These are phyloP conservation scores for Hericium erinaceus DNA, from an alignment of 768 basidiomycete genomes.

Conservation along the genomic window DNA sequence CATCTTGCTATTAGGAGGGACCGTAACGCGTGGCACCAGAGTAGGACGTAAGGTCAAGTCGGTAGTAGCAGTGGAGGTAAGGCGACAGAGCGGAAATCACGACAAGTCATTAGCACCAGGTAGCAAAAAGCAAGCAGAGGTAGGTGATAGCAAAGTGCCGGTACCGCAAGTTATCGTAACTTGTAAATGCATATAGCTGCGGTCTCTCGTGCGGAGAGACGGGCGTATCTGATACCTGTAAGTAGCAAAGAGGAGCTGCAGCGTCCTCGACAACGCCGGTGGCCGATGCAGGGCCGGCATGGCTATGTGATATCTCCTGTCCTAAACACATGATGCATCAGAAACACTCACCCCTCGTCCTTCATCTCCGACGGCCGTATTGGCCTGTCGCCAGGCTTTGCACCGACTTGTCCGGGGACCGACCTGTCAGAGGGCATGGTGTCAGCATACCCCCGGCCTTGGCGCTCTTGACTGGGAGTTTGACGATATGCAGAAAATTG, in stretches of 20 bases:
- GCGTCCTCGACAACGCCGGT: not conserved
- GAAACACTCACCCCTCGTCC: conserved; percentile 88
- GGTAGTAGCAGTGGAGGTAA: conserved; percentile 10
- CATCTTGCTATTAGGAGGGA: conserved; percentile 77
- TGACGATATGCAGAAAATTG: conserved; percentile 59
- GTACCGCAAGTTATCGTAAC: conserved; percentile 12
- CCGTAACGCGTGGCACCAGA: conserved; percentile 12
- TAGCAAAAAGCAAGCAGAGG: conserved; percentile 11
- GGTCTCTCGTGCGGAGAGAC: not conserved
- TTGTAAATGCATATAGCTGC: conserved; percentile 13
- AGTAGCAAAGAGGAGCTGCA: conserved; percentile 6
- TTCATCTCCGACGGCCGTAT: conserved; percentile 88
- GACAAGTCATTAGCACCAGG: conserved; percentile 11
- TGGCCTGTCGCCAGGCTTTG: conserved; percentile 30
- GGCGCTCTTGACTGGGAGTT: conserved; percentile 55
- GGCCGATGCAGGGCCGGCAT: too few relatives aligned
- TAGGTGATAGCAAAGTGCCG: not conserved
- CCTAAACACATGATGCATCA: not conserved
- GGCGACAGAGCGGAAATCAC: not conserved
- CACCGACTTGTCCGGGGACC: not conserved
- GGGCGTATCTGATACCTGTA: conserved; percentile 10
- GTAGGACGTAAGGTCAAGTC: conserved; percentile 10
- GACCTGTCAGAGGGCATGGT: too few relatives aligned
- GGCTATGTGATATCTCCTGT: too few relatives aligned
- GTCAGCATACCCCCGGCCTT: conserved; percentile 16